Evolutionary conservation across 192 early-diverging fungal species (phyloP).

Genomic region (Podila clonocystis): DNA sequence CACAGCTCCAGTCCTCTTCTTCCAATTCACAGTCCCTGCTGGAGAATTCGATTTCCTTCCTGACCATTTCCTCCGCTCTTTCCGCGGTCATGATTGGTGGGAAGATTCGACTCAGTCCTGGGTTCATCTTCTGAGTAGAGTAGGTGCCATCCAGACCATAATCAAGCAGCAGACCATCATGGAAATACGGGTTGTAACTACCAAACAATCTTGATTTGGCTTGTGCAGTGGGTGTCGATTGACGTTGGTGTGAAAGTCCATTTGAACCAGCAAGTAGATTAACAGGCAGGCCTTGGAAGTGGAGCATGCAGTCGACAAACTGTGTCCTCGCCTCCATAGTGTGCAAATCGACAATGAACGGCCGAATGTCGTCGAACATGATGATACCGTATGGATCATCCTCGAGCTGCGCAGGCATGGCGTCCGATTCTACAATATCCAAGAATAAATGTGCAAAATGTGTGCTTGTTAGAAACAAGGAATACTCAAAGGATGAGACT

Average conservation of each 20-base stretch:
- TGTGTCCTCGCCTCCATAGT: slow-evolving; percentile 51
- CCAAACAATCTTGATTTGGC: background rate
- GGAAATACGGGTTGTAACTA: slow-evolving; percentile 31
- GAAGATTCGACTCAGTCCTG: slow-evolving; percentile 32
- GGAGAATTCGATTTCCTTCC: slow-evolving; percentile 22
- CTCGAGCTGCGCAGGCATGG: slow-evolving; percentile 40
- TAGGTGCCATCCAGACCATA: slow-evolving; percentile 13
- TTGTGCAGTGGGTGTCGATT: background rate
- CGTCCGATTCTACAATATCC: slow-evolving; percentile 13
- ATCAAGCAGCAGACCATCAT: slow-evolving; percentile 29
- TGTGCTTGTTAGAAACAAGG: background rate
- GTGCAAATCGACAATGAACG: slow-evolving; percentile 54
- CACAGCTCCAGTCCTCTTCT: slow-evolving; percentile 26
- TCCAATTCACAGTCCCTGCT: slow-evolving; percentile 16
- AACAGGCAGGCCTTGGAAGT: slow-evolving; percentile 58
- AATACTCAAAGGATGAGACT: background rate
- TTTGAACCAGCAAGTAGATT: slow-evolving; percentile 48
- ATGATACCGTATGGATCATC: slow-evolving; percentile 64
- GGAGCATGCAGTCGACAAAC: slow-evolving; percentile 60
- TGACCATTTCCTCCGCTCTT: slow-evolving; percentile 12
- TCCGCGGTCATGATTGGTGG: slow-evolving; percentile 13
- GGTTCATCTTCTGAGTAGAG: background rate
- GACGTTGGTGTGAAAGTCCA: background rate
- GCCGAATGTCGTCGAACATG: slow-evolving; percentile 63
- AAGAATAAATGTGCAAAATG: background rate